Evolutionary conservation across 148 eudicot genomes (phyloP), one percentile per base, ranked within the genome.

Genomic region (Fallopia convolvulus): DNA sequence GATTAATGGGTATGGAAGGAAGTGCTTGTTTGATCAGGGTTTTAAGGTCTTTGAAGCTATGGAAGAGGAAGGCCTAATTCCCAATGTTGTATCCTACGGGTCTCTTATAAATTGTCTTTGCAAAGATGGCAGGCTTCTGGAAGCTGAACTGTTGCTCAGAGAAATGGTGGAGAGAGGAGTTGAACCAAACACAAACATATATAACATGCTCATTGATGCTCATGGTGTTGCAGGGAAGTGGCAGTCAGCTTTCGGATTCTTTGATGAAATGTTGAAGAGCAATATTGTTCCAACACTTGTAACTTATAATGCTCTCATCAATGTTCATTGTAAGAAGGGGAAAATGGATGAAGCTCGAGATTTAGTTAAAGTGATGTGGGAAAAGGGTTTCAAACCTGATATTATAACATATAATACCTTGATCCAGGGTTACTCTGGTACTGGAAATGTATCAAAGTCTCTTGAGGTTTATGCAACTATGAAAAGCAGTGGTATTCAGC

Each of bases 171-270:
- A 53, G 47, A 88, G 92, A 83, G 87, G 88, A 33, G 74, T 94
- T 79, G 17, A 71, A 61, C 94, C 97, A 26, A 90, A 87, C 83
- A 84, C 86, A 3, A 86, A 82, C 49, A 83, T 87, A 71, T 94
- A 89, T 81, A 94, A 94, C 75, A 89, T 90, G 88, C 85, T 94
- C 15, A 90, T 94, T 70, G 87, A 87, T 76, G 90, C 94, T 77
- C 80, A 84, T 47, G 92, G 97, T 78, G 80, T 71, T 20, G 79
- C 77, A 15, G 98, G 95, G 70, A 90, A 85, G 75, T 41, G 85
- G 49, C 66, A 83, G 72, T 83, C 80, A 76, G 91, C 90, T 75
- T 84, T 89, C 77, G 82, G 80, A 66, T 80, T 83, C 70, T 81
- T 85, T 47, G 88, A 90, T 68, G 90, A 87, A 80, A 90, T 94